These are phyloP conservation scores for Sarocladium oryzae DNA, from an alignment of 2,329 filamentous ascomycete genomes.

Conservation along the genomic window DNA sequence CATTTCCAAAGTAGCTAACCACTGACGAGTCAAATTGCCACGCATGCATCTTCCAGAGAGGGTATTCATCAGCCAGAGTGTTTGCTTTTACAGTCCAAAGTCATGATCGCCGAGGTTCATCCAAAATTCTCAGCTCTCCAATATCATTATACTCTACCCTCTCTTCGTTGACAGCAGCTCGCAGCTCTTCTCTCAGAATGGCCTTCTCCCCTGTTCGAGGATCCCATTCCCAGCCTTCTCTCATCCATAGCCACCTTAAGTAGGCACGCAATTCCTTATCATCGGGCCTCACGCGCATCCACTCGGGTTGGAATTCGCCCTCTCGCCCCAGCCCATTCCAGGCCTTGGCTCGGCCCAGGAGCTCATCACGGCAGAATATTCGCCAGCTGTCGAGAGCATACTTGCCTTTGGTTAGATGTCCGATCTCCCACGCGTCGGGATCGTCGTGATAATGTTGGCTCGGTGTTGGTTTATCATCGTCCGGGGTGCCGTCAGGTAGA, in stretches of 20 bases:
- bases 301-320: slow-evolving; percentile 69
- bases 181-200: slow-evolving; percentile 45
- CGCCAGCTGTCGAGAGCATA: slow-evolving; percentile 89
- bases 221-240: slow-evolving; percentile 79
- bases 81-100: background rate
- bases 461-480: background rate
- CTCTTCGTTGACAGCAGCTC: slow-evolving; percentile 49
- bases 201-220: slow-evolving; percentile 58
- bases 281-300: slow-evolving; percentile 75
- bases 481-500: background rate
- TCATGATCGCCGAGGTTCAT: slow-evolving; percentile 9
- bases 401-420: slow-evolving; percentile 71
- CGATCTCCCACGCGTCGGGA: slow-evolving; percentile 68
- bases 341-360: slow-evolving; percentile 59
- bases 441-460: slow-evolving; percentile 14
- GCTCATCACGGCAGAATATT: slow-evolving; percentile 80
- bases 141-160: slow-evolving; percentile 49
- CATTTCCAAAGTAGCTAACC: too few relatives aligned
- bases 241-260: slow-evolving; percentile 86
- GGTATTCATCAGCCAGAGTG: background rate
- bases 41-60: background rate
- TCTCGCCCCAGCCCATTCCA: slow-evolving; percentile 53
- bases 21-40: too few relatives aligned
- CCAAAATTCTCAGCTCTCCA: slow-evolving; percentile 39
- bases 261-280: slow-evolving; percentile 90